Evolutionary conservation across 2,329 filamentous ascomycete species (phyloP).

Genomic region (Beauveria rudraprayagi): DNA sequence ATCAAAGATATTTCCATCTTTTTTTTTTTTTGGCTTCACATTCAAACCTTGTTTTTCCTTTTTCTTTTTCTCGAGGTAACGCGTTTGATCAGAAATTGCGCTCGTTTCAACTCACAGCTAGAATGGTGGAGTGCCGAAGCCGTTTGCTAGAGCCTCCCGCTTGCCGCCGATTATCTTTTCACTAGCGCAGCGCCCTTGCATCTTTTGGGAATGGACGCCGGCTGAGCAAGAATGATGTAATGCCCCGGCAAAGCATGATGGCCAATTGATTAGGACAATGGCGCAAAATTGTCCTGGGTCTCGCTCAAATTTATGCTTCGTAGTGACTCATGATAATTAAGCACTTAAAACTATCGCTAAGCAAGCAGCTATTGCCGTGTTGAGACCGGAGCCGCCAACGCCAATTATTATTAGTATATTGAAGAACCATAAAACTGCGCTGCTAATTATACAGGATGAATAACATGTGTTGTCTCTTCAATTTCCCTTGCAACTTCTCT

Average conservation of each 20-base stretch:
- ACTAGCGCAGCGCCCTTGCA: background rate
- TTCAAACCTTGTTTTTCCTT: too few relatives aligned
- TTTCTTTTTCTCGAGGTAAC: too few relatives aligned
- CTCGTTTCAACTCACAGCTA: background rate
- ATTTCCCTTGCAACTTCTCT: background rate
- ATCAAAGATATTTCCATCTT: too few relatives aligned
- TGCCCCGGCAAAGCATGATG: background rate
- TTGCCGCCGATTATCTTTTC: too few relatives aligned
- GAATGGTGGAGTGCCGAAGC: background rate
- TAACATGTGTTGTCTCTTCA: background rate
- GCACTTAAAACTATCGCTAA: background rate
- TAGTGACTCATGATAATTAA: too few relatives aligned
- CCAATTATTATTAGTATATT: slow-evolving; percentile 1
- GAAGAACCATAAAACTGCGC: background rate
- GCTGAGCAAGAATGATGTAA: too few relatives aligned
- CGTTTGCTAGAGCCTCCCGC: background rate
- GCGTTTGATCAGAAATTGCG: too few relatives aligned
- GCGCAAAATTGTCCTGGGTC: too few relatives aligned
- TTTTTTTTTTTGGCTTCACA: too few relatives aligned
- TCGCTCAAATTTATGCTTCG: too few relatives aligned
- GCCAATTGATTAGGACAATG: background rate
- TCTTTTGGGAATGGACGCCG: too few relatives aligned
- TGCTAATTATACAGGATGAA: background rate
- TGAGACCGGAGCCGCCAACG: background rate
- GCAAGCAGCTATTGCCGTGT: background rate